A percentile compares a stretch with the other conserved stretches of the same genome.
Evolutionary conservation across 2,329 filamentous ascomycete genomes (phyloP).

Genomic region (Botrytis fabae): DNA sequence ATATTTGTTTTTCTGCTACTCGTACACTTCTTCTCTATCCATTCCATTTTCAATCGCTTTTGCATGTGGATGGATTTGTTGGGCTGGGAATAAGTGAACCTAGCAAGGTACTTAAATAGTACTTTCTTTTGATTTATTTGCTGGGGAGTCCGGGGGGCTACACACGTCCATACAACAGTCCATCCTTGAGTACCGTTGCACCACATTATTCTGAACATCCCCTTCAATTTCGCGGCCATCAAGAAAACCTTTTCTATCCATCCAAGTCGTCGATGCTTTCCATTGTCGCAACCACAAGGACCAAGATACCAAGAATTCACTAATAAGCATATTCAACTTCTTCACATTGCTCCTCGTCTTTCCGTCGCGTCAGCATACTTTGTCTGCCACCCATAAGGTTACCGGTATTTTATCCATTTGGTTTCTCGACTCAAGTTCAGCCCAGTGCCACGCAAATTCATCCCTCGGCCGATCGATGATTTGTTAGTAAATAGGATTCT

Average conservation of each 20-base stretch:
- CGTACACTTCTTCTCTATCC: background rate
- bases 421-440: slow-evolving; percentile 3
- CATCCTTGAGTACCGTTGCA: slow-evolving; percentile 19
- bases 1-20: slow-evolving; percentile 9
- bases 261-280: slow-evolving; percentile 21
- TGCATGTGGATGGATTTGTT: slow-evolving; percentile 28
- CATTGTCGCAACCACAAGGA: slow-evolving; percentile 6
- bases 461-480: slow-evolving; percentile 25
- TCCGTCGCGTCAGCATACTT: slow-evolving; percentile 20
- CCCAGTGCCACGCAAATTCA: background rate
- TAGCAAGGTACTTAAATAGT: slow-evolving; percentile 38
- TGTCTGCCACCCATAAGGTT: background rate
- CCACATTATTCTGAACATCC: slow-evolving; percentile 18
- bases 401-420: background rate
- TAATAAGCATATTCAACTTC: background rate
- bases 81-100: slow-evolving; percentile 45
- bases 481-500: slow-evolving; percentile 23
- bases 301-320: background rate
- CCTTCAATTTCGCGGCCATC: slow-evolving; percentile 14
- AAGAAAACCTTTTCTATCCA: slow-evolving; percentile 10
- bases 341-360: background rate
- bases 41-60: slow-evolving; percentile 31
- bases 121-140: slow-evolving; percentile 6
- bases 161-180: background rate
- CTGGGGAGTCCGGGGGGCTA: slow-evolving; percentile 15